Percentiles rank a stretch among this genome's conserved stretches.
These are phyloP conservation scores for Schizosaccharomyces cryophilus DNA, from an alignment of 805 yeast genomes.

Conservation along the genomic window DNA sequence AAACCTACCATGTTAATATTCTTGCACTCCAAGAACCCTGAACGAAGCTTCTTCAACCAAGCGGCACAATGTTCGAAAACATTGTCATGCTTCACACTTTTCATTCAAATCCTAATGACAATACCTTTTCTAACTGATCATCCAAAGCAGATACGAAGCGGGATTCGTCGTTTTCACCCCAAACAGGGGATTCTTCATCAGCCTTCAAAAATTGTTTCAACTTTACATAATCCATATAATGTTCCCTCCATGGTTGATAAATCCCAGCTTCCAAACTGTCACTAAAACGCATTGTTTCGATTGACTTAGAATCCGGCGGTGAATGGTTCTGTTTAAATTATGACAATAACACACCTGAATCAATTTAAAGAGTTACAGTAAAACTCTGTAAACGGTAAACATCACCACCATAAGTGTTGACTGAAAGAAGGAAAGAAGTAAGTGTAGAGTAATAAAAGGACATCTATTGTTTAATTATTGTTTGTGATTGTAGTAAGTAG, in stretches of 20 bases:
- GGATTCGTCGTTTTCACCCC: slow-evolving; percentile 67
- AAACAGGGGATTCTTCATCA: slow-evolving; percentile 16
- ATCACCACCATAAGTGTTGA: too few species aligned
- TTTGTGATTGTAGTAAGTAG: too few species aligned
- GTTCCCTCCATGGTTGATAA: slow-evolving; percentile 77
- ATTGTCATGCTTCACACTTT: neutral
- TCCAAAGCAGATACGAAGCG: slow-evolving; percentile 54
- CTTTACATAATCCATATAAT: slow-evolving; percentile 79
- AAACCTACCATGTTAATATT: neutral
- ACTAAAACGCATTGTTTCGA: slow-evolving; percentile 52
- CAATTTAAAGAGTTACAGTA: too few species aligned
- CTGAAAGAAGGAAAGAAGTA: too few species aligned
- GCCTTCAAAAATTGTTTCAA: slow-evolving; percentile 58
- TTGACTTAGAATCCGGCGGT: neutral
- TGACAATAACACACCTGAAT: too few species aligned
- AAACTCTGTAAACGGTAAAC: too few species aligned
- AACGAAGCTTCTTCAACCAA: too few species aligned
- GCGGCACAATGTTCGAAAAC: too few species aligned
- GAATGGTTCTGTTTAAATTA: too few species aligned
- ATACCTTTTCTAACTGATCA: slow-evolving; percentile 67
- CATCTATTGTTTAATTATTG: too few species aligned
- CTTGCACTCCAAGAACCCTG: neutral
- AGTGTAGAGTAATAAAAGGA: too few species aligned
- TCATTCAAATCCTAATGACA: too few species aligned
- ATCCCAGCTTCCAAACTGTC: slow-evolving; percentile 58